These are phyloP conservation scores for Apiotrichum veenhuisii DNA, from an alignment of 1,284 basidiomycete species.

Conservation along the genomic window DNA sequence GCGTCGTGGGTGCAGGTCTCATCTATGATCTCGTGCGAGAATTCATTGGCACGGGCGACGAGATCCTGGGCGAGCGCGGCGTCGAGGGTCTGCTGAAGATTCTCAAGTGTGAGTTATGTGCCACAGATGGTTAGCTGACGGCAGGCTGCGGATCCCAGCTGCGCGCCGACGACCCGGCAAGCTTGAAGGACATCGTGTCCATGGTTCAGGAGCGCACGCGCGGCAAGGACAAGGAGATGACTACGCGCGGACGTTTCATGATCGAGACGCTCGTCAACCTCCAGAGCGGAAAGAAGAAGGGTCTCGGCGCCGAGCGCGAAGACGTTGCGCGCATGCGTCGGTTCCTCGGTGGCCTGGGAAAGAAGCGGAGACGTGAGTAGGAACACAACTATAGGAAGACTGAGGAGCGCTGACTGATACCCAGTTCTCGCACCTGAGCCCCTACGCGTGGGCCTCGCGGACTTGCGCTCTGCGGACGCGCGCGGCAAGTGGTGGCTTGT, in stretches of 20 bases:
- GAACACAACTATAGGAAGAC: background rate
- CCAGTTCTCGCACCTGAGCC: constrained; percentile 77
- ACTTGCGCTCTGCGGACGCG: constrained; percentile 75
- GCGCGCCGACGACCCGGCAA: constrained; percentile 60
- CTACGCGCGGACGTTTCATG: constrained; percentile 76
- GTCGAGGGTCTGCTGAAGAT: constrained; percentile 87
- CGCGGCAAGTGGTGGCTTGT: constrained; percentile 99
- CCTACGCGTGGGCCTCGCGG: constrained; percentile 74
- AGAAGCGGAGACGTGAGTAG: constrained; percentile 66
- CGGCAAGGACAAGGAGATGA: constrained; percentile 58
- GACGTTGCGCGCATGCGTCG: constrained; percentile 70
- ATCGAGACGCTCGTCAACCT: constrained; percentile 82
- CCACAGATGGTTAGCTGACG: background rate
- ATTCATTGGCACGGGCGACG: constrained; percentile 57
- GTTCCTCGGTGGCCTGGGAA: constrained; percentile 68
- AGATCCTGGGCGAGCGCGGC: constrained; percentile 63
- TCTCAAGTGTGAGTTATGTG: constrained; percentile 63
- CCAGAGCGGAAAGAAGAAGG: constrained; percentile 85
- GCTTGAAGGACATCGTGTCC: constrained; percentile 55
- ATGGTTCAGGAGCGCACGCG: constrained; percentile 70
- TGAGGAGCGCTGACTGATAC: constrained; percentile 1
- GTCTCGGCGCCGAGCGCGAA: constrained; percentile 56
- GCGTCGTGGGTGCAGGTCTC: constrained; percentile 80
- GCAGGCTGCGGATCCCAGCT: constrained; percentile 80
- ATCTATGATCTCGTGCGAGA: constrained; percentile 85